Evolutionary conservation across 2,329 filamentous ascomycete species (phyloP).

Genomic region (Pezicula carpinea): DNA sequence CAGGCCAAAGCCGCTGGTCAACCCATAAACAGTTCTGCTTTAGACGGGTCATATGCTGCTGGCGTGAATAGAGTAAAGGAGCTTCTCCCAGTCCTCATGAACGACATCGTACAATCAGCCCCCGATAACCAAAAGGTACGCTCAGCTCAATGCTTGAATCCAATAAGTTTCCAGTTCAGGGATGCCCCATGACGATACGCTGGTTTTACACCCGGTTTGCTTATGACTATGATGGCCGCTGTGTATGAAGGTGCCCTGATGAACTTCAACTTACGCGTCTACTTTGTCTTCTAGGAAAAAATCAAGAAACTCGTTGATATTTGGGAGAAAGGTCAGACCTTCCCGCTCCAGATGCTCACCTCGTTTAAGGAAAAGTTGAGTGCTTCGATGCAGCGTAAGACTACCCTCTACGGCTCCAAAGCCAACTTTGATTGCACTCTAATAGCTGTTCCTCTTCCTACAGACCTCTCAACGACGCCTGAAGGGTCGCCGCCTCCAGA

Average conservation of each 20-base stretch:
- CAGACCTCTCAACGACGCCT: constrained; percentile 70
- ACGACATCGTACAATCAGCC: constrained; percentile 84
- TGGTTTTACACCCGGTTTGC: constrained; percentile 8
- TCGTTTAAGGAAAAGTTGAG: constrained; percentile 79
- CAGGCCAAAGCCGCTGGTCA: constrained; percentile 85
- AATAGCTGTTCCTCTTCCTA: constrained; percentile 31
- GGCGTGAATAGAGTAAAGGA: constrained; percentile 96
- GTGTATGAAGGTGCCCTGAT: constrained; percentile 7
- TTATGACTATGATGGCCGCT: constrained; percentile 7
- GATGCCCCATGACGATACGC: neutral
- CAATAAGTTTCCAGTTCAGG: constrained; percentile 11
- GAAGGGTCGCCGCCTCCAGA: constrained; percentile 46
- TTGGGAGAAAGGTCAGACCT: constrained; percentile 94
- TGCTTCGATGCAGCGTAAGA: constrained; percentile 60
- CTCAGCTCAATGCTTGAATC: constrained; percentile 28
- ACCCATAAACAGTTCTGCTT: constrained; percentile 71
- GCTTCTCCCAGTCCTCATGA: constrained; percentile 88
- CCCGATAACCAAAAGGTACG: constrained; percentile 97
- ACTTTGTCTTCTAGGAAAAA: constrained; percentile 70
- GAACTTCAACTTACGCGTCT: constrained; percentile 42
- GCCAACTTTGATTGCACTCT: constrained; percentile 26
- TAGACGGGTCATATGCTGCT: constrained; percentile 89
- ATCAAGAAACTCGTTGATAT: constrained; percentile 94
- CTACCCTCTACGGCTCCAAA: constrained; percentile 22
- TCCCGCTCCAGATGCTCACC: constrained; percentile 73